Base-by-base conservation (phyloP, 2,329 filamentous ascomycete genomes). In the Phialocephala subalpina region DNA sequence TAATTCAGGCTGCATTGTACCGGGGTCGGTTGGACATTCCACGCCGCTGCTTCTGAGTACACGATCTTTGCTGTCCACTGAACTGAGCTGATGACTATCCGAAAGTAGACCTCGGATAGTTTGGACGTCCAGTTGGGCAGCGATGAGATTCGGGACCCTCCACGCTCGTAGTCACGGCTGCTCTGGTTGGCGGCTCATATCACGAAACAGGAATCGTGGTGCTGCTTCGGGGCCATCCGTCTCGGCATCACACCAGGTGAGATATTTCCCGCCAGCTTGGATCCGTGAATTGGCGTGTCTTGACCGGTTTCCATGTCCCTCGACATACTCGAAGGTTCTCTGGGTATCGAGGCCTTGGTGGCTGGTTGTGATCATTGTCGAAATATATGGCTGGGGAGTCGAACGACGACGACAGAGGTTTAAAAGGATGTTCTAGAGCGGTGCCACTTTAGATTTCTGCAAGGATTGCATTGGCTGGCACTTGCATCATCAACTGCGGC, bases 111-210 rank as follows among this genome's bases (percentile, higher is more conserved):
- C 9, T 53, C 49, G 45, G 29, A 55, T 58, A 36, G 49, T 33
- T 60, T 3, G 33, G 20, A 27, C 40, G 33, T 63, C 55, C 52
- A 55, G 38, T 62, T 22, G 52, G 49, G 55, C 60, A 14, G 16
- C 52, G 25, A 57, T 56, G 22, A 36, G 22, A 22, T 18, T 56
- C 45, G 60, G 60, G 29, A 35, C 20, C 38, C 35, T 57, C 60
- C 35, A 36, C 59, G 35, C 52, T n/a, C 27, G 9, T 16, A n/a
- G 12, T 42, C 25, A 53, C 33, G 62, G 56, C 33, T 33, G 35
- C 42, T 59, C 45, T 55, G 55, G 62, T 63, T 63, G 56, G 56
- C 62, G 62, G 42, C 62, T 45, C 38, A 62, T 49, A 33, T 20
- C 49, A 57, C 60, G 25, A 40, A 62, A 57, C 52, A 57, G 60